A percentile compares a stretch with the other conserved stretches of the same genome.
Evolutionary conservation across 1,284 basidiomycete species (phyloP).

Genomic region (Leucoagaricus sp.): DNA sequence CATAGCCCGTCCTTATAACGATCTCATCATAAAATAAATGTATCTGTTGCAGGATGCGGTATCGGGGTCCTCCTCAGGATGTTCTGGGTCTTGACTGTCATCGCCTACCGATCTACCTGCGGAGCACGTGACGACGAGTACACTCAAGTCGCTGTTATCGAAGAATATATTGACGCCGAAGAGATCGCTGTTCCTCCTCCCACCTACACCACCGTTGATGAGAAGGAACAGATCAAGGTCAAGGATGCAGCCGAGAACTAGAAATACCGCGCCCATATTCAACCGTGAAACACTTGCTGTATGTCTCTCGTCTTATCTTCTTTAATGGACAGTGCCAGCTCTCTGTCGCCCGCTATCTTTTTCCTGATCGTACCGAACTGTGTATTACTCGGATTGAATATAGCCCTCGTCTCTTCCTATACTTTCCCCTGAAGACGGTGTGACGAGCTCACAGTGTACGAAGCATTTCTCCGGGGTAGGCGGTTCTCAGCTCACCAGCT

Average conservation of each 20-base stretch:
- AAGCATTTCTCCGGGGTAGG: too few species aligned
- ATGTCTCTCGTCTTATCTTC: not conserved
- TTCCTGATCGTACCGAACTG: too few species aligned
- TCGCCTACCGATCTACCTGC: constrained; percentile 51
- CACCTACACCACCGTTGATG: constrained; percentile 46
- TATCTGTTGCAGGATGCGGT: constrained; percentile 60
- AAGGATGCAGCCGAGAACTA: constrained; percentile 19
- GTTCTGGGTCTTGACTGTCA: constrained; percentile 68
- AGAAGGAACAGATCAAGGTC: constrained; percentile 37
- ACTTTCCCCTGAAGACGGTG: too few species aligned
- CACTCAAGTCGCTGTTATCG: constrained; percentile 23
- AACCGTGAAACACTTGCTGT: not conserved
- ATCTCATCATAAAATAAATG: constrained; percentile 8
- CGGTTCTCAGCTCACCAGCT: too few species aligned
- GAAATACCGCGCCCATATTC: not conserved
- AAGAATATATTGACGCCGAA: constrained; percentile 28
- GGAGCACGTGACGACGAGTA: constrained; percentile 31
- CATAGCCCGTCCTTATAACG: not conserved
- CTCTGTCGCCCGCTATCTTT: too few species aligned
- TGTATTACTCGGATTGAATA: too few species aligned
- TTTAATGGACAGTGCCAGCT: too few species aligned
- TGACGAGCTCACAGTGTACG: too few species aligned
- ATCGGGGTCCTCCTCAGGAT: constrained; percentile 78
- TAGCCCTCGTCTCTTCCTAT: too few species aligned
- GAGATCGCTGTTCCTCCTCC: constrained; percentile 46